Conservation (phyloP, 495 filamentous ascomycete species). For the Podospora didyma region DNA sequence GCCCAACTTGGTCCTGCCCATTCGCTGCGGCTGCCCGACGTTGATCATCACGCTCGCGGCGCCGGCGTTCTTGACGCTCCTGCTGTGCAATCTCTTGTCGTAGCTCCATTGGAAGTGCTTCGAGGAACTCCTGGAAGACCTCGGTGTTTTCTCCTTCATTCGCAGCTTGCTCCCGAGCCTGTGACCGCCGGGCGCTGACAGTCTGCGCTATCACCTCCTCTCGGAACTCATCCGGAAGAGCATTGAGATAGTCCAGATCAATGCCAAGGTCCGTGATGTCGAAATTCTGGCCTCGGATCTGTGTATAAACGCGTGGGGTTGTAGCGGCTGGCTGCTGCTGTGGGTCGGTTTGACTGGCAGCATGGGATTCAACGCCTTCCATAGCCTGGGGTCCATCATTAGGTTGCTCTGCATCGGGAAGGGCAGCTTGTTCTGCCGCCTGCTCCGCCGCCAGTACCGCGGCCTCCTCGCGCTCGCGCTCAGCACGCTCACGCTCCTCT, state of each 20-base stretch:
- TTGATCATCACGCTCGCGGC: constrained; percentile 77
- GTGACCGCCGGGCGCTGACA: constrained; percentile 72
- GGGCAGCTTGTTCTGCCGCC: constrained; percentile 4
- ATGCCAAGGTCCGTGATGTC: constrained; percentile 95
- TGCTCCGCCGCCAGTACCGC: constrained; percentile 33
- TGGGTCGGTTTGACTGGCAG: constrained; percentile 25
- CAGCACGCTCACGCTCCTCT: constrained; percentile 52
- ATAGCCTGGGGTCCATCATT: constrained; percentile 57
- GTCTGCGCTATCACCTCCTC: constrained; percentile 94
- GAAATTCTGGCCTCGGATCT: constrained; percentile 75
- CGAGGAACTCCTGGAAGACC: constrained; percentile 90
- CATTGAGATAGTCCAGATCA: constrained; percentile 88
- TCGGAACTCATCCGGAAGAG: constrained; percentile 87
- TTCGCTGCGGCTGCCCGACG: constrained; percentile 48
- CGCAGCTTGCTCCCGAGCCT: constrained; percentile 65
- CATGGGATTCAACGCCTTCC: constrained; percentile 76
- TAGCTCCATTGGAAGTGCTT: constrained; percentile 86
- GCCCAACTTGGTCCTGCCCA: constrained; percentile 51
- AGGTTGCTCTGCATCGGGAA: neutral
- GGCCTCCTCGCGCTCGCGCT: constrained; percentile 47
- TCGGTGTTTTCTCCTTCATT: constrained; percentile 76
- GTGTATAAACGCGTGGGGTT: constrained; percentile 64
- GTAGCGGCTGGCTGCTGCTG: constrained; percentile 24
- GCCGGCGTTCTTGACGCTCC: constrained; percentile 83
- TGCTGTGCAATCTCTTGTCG: constrained; percentile 85